phyloP scores from a whole-genome alignment of 225 moss, liverwort and hornwort genomes.

The Bryum argenteum region DNA sequence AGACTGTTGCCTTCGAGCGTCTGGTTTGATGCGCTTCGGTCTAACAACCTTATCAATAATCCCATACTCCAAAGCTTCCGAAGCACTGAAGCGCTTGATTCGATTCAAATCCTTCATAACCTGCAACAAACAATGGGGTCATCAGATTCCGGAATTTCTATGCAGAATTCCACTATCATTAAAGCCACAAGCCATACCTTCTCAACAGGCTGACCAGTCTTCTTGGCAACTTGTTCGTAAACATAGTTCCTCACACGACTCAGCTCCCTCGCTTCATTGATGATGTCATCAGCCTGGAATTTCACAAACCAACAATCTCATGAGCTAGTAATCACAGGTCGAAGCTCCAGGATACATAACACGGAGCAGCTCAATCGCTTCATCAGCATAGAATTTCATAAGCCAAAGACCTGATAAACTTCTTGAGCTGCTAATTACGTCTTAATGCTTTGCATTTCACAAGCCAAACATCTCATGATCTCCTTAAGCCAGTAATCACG shows the following conservation, averaged over 20 bases:
- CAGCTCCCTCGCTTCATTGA: constrained; percentile 97
- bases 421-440: not conserved
- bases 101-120: constrained; percentile 96
- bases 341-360: not conserved
- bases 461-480: too few relatives aligned
- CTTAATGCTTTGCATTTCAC: not conserved
- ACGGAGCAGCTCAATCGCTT: too few relatives aligned
- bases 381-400: not conserved
- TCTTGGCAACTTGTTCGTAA: constrained; percentile 81
- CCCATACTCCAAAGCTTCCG: constrained; percentile 97
- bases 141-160: constrained; percentile 2
- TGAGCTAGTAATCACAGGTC: too few relatives aligned
- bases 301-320: constrained; percentile 4
- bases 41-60: constrained; percentile 93
- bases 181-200: constrained; percentile 54
- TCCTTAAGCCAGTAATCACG: not conserved
- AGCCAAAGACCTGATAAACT: not conserved
- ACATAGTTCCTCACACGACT: constrained; percentile 90
- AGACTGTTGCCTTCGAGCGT: constrained; percentile 57
- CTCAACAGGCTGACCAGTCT: constrained; percentile 90
- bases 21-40: constrained; percentile 64
- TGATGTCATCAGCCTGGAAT: constrained; percentile 92
- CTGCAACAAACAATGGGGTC: constrained; percentile 36
- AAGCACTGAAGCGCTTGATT: constrained; percentile 95
- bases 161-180: not conserved